phyloP scores from a whole-genome alignment of 2,329 filamentous ascomycete species.

The Aspergillus luchuensis region DNA sequence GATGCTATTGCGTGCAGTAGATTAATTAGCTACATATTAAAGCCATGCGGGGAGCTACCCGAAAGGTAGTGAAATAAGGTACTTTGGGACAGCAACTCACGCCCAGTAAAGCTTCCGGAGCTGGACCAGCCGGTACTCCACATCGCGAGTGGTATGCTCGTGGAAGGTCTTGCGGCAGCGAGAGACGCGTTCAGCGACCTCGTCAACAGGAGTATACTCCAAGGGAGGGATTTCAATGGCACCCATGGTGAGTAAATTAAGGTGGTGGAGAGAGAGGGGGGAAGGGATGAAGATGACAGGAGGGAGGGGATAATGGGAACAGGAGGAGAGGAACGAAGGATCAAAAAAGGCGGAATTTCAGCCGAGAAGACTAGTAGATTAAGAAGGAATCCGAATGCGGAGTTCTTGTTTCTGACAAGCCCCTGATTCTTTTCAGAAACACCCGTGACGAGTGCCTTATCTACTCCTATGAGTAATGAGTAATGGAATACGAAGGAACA shows the following conservation, averaged over 20 bases:
- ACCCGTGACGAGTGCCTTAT: too few relatives aligned
- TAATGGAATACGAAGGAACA: too few relatives aligned
- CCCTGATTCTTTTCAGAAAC: too few relatives aligned
- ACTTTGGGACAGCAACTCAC: slow-evolving; percentile 36
- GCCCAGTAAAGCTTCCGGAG: slow-evolving; percentile 95
- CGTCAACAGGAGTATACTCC: slow-evolving; percentile 64
- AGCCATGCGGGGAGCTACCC: background rate
- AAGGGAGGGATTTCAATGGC: slow-evolving; percentile 48
- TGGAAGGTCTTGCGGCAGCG: slow-evolving; percentile 69
- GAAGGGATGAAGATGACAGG: too few relatives aligned
- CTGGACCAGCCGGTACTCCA: slow-evolving; percentile 81
- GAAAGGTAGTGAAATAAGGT: background rate
- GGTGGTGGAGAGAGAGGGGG: background rate
- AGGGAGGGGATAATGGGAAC: too few relatives aligned
- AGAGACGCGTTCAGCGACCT: slow-evolving; percentile 64
- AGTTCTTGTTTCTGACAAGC: too few relatives aligned
- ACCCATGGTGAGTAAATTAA: slow-evolving; percentile 30
- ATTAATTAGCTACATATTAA: slow-evolving; percentile 22
- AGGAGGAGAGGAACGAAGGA: too few relatives aligned
- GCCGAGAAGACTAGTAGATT: too few relatives aligned
- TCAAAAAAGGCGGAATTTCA: too few relatives aligned
- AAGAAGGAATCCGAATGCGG: too few relatives aligned
- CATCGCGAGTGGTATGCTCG: slow-evolving; percentile 76
- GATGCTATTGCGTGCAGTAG: slow-evolving; percentile 47
- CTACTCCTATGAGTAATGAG: too few relatives aligned